A percentile compares a stretch with the other conserved stretches of the same genome.
phyloP scores from a whole-genome alignment of 2,329 filamentous ascomycete genomes.

The Macroventuria anomochaeta region DNA sequence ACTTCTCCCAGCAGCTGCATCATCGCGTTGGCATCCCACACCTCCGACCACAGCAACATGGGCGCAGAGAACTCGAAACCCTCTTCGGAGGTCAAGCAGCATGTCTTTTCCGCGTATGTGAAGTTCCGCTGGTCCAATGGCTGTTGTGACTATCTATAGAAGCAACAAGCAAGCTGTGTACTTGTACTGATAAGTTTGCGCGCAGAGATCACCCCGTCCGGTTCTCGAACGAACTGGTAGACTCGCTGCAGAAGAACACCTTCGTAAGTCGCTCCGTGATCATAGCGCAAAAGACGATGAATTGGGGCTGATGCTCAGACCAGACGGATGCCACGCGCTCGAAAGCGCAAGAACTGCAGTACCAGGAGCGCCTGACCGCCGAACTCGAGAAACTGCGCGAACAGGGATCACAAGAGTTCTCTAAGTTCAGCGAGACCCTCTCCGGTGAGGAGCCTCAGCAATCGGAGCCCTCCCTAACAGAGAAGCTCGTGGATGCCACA shows the following conservation, averaged over 20 bases:
- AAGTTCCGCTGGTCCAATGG: constrained; percentile 29
- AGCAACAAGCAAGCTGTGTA: constrained; percentile 1
- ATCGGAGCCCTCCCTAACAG: constrained; percentile 42
- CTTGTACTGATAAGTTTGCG: constrained; percentile 44
- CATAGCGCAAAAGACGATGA: not conserved
- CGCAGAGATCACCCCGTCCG: constrained; percentile 66
- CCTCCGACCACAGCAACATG: constrained; percentile 54
- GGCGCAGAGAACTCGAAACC: constrained; percentile 69
- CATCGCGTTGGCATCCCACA: constrained; percentile 31
- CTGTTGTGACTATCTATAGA: not conserved
- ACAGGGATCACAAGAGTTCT: constrained; percentile 72
- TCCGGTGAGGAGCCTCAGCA: constrained; percentile 53
- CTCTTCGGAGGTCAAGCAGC: constrained; percentile 60
- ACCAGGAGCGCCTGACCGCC: constrained; percentile 83
- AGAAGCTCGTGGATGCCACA: constrained; percentile 48
- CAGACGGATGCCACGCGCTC: constrained; percentile 89
- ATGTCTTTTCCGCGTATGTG: constrained; percentile 67
- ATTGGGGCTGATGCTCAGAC: constrained; percentile 14
- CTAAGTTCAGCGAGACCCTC: constrained; percentile 70
- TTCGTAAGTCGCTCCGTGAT: constrained; percentile 68
- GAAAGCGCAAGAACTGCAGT: constrained; percentile 81
- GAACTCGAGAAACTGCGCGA: constrained; percentile 83
- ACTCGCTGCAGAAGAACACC: constrained; percentile 80
- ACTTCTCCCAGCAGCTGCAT: constrained; percentile 42
- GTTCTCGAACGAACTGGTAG: constrained; percentile 82